A percentile compares a stretch with the other conserved stretches of the same genome.
These are phyloP conservation scores for Candida sojae DNA, from an alignment of 1,139 yeast genomes.

Conservation along the genomic window DNA sequence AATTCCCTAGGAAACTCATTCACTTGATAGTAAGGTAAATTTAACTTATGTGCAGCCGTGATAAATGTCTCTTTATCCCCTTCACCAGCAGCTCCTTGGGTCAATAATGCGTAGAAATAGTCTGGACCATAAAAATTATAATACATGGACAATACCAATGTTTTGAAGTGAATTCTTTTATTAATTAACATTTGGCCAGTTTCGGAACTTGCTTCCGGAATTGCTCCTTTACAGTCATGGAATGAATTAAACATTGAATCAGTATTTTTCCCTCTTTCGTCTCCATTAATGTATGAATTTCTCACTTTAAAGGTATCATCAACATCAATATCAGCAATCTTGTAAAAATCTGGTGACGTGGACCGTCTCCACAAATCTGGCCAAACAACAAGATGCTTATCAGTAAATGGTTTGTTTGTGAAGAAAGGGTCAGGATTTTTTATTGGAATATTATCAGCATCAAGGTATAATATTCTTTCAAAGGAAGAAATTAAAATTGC, in stretches of 20 bases:
- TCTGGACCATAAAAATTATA: conserved; percentile 58
- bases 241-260: conserved; percentile 19
- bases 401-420: conserved; percentile 30
- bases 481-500: conserved; percentile 38
- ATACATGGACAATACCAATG: conserved; percentile 54
- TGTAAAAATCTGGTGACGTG: conserved; percentile 36
- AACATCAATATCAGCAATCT: conserved; percentile 28
- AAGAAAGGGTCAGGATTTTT: conserved; percentile 35
- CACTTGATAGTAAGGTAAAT: conserved; percentile 56
- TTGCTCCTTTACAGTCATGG: conserved; percentile 57
- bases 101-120: conserved; percentile 52
- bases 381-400: conserved; percentile 34
- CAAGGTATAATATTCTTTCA: conserved; percentile 34
- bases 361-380: conserved; percentile 45
- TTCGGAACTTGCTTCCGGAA: conserved; percentile 63
- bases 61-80: conserved; percentile 67
- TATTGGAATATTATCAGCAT: conserved; percentile 38
- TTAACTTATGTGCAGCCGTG: conserved; percentile 57
- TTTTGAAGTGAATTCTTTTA: conserved; percentile 49
- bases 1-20: conserved; percentile 41
- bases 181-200: conserved; percentile 60
- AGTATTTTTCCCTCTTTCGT: conserved; percentile 22
- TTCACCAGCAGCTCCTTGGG: conserved; percentile 63
- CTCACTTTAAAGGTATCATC: conserved; percentile 22
- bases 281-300: conserved; percentile 29